phyloP scores from a whole-genome alignment of 768 basidiomycete species.

The Termitomyces sp. region DNA sequence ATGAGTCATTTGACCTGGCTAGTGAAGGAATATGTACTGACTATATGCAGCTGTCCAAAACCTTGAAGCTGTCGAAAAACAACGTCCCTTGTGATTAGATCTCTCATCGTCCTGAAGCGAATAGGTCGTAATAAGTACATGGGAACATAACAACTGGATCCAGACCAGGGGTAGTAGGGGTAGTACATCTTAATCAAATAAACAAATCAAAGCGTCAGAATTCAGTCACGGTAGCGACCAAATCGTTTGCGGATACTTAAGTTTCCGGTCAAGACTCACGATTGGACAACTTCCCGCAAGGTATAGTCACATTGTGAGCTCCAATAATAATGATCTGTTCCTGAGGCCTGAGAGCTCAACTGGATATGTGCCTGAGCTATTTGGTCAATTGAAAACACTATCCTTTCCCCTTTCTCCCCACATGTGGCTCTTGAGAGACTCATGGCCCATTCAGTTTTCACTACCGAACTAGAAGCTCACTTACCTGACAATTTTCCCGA shows the following conservation, averaged over 20 bases:
- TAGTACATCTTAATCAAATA: background rate
- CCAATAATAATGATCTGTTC: slow-evolving; percentile 6
- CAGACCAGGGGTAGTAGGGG: slow-evolving; percentile 7
- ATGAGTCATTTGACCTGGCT: background rate
- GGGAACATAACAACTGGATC: too few relatives aligned
- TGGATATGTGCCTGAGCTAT: background rate
- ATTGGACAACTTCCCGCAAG: slow-evolving; percentile 5
- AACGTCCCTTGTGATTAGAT: background rate
- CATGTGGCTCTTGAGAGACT: background rate
- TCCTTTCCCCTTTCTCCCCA: background rate
- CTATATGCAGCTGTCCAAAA: background rate
- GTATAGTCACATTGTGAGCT: background rate
- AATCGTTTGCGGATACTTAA: background rate
- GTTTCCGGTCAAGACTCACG: background rate
- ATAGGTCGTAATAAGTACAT: background rate
- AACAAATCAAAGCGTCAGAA: too few relatives aligned
- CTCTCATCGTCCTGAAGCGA: background rate
- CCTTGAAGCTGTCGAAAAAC: background rate
- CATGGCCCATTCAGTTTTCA: background rate
- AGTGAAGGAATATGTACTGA: background rate
- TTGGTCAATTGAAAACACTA: background rate
- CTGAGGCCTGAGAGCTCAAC: background rate
- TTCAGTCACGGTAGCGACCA: background rate
- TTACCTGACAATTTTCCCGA: background rate
- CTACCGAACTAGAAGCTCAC: background rate